Evolutionary conservation across 495 filamentous ascomycete genomes (phyloP), one percentile per base, ranked within the genome.

Genomic region (Penicillium antarcticum): DNA sequence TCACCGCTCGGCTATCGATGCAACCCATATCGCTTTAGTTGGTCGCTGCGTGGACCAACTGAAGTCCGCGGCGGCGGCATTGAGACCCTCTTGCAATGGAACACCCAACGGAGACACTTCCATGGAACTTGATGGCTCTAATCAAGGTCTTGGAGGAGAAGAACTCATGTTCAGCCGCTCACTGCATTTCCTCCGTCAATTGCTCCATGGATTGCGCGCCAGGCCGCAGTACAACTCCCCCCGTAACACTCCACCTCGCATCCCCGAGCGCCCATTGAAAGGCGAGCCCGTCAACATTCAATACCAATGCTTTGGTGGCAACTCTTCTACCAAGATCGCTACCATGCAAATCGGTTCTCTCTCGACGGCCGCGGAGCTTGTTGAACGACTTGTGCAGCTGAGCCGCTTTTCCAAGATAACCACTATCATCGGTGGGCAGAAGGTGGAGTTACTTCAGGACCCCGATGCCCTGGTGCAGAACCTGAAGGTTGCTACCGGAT

Each of bases 31-130:
- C 48, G 76, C 79, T 9, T 74, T 96, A 11, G 88, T 90, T 14
- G 77, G 87, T 54, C 83, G 88, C 41, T 96, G 91, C 57, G 78
- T 95, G 10, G 68, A 77, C 13, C 87, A 94, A 61, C 75, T 96
- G 8, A 85, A 82, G 32, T 72, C 75, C 2, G 84, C 88, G n/a
- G 88, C 87, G 10, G 66, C 73, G 13, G 80, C 71, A 38, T 53
- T 92, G 55, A 87, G 80, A 51, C 46, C 62, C 4, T 74, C 74
- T 42, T 61, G 45, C 39, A 68, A 76, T 45, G 69, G 64, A 4
- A 60, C 54, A n/a, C 52, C 68, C 11, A 74, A 66, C 19, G 75
- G 21, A 8, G 74, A 79, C 21, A 68, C 80, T 26, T 55, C 65
- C 3, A 83, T 83, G 79, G 74, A 69, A 1, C 66, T 74, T 3